These are phyloP conservation scores for Corinectria fuckeliana DNA, from an alignment of 2,329 filamentous ascomycete genomes.

Conservation along the genomic window DNA sequence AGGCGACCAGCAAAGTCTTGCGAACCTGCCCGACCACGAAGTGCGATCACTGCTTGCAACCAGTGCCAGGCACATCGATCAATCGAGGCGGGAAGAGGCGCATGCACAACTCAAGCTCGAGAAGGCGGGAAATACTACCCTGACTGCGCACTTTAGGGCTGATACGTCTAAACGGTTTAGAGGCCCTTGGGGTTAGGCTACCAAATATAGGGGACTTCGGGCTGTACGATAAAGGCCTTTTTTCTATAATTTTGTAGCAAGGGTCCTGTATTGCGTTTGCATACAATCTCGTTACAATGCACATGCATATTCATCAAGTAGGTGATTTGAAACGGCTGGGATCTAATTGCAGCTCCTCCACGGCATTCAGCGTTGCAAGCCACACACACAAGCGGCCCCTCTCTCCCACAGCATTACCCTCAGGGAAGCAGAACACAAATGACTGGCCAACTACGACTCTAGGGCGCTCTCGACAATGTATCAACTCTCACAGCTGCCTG, in stretches of 20 bases:
- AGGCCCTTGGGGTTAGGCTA: neutral
- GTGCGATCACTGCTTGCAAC: neutral
- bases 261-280: too few species aligned
- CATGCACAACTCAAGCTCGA: neutral
- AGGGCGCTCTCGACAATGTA: neutral
- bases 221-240: neutral
- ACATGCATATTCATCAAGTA: too few species aligned
- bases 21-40: neutral
- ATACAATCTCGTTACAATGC: too few species aligned
- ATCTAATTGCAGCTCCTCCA: neutral
- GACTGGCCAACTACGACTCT: neutral
- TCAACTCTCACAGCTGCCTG: neutral
- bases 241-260: too few species aligned
- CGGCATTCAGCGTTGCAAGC: neutral
- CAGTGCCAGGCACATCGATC: neutral
- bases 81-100: neutral
- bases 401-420: neutral
- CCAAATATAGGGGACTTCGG: neutral
- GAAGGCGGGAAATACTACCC: neutral
- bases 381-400: neutral
- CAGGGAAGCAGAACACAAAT: neutral
- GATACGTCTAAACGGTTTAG: neutral
- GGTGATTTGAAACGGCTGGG: too few species aligned
- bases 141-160: neutral
- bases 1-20: neutral